Evolutionary conservation across 306 rosid genomes (phyloP).

Genomic region (Dryas alaskensis): DNA sequence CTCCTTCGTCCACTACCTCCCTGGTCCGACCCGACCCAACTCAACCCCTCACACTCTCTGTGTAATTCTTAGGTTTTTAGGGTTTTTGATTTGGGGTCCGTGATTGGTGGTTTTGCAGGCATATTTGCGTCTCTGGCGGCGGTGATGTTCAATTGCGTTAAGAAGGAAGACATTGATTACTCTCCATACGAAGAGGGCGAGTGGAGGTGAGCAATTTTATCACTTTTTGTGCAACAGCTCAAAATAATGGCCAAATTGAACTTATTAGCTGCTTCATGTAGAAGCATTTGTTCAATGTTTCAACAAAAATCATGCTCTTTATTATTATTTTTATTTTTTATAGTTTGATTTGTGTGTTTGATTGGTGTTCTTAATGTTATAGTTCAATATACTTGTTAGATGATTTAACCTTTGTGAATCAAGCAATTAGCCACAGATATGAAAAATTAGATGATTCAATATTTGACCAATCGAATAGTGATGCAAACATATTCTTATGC

Average conservation of each 20-base stretch:
- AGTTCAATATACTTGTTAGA: not conserved
- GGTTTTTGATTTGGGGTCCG: slow-evolving; percentile 34
- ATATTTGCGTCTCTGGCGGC: slow-evolving; percentile 94
- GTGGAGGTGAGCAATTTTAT: slow-evolving; percentile 62
- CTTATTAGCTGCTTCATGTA: no score
- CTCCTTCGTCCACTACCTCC: slow-evolving; percentile 88
- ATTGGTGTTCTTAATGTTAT: not conserved
- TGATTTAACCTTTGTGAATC: not conserved
- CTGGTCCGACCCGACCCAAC: slow-evolving; percentile 44
- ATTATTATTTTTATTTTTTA: not conserved
- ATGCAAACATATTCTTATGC: not conserved
- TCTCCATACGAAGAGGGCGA: slow-evolving; percentile 98
- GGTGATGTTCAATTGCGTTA: slow-evolving; percentile 96
- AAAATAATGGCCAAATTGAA: not conserved
- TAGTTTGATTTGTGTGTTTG: not conserved
- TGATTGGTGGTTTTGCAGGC: slow-evolving; percentile 43
- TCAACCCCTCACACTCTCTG: not conserved
- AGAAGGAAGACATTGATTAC: slow-evolving; percentile 90
- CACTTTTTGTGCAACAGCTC: not conserved
- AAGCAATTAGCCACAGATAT: not conserved
- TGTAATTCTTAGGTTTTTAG: slow-evolving; percentile 14
- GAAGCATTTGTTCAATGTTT: no score
- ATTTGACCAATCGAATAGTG: not conserved
- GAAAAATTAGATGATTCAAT: not conserved
- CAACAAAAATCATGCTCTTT: not conserved